phyloP scores from a whole-genome alignment of 2,329 filamentous ascomycete species.

The Pezicula radicicola region DNA sequence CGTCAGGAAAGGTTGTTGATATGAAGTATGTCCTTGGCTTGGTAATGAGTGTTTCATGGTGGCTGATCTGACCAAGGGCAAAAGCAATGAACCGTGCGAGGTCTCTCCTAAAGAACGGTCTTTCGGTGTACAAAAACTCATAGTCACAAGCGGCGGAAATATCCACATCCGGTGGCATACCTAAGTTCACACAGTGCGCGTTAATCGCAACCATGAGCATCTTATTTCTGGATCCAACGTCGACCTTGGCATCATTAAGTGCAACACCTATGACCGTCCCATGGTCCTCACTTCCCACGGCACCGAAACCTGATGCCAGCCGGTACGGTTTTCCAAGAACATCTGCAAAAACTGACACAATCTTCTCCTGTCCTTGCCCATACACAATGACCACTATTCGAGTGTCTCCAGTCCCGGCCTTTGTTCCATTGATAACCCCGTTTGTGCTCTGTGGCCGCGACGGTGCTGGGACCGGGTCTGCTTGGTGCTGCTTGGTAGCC shows the following conservation, averaged over 20 bases:
- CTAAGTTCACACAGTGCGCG: conserved; percentile 70
- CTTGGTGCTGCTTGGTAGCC: conserved; percentile 44
- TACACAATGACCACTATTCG: conserved; percentile 66
- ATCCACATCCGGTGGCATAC: conserved; percentile 63
- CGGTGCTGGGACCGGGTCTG: conserved; percentile 42
- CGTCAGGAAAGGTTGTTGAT: conserved; percentile 84
- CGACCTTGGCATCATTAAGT: conserved; percentile 51
- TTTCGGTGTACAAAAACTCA: conserved; percentile 78
- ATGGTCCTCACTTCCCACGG: conserved; percentile 51
- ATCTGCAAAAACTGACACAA: conserved; percentile 74
- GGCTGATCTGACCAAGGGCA: conserved; percentile 73
- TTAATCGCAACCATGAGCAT: conserved; percentile 67
- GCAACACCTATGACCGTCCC: conserved; percentile 67
- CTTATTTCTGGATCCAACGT: conserved; percentile 56
- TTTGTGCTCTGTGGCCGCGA: conserved; percentile 37
- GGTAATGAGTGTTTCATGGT: conserved; percentile 72
- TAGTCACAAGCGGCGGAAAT: conserved; percentile 74
- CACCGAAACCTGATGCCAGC: conserved; percentile 52
- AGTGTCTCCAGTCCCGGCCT: conserved; percentile 43
- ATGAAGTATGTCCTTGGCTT: conserved; percentile 82
- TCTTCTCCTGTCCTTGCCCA: conserved; percentile 67
- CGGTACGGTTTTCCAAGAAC: conserved; percentile 72
- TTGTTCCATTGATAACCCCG: conserved; percentile 30
- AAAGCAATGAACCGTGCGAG: conserved; percentile 77
- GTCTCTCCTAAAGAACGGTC: conserved; percentile 70